These are phyloP conservation scores for Globisporangium nagaii DNA, from an alignment of 352 stramenopile genomes.

Conservation along the genomic window DNA sequence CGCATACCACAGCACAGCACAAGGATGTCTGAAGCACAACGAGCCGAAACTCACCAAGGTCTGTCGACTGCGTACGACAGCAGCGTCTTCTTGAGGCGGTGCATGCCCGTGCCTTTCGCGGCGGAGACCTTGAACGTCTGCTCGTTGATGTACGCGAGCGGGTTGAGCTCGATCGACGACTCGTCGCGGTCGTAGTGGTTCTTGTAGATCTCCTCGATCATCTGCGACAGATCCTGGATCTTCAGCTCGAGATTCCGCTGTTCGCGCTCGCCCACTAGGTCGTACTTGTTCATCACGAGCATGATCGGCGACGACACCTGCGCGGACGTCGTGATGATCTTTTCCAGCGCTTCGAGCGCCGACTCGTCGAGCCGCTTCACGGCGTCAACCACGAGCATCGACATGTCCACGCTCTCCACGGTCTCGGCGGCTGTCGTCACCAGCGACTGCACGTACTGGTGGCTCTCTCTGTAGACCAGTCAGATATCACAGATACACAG, in stretches of 20 bases:
- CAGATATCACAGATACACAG: background rate
- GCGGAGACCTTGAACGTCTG: constrained; percentile 80
- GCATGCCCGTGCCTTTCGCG: constrained; percentile 61
- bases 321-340: constrained; percentile 74
- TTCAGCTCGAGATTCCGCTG: constrained; percentile 53
- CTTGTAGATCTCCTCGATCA: constrained; percentile 77
- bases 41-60: constrained; percentile 39
- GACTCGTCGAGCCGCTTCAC: constrained; percentile 79
- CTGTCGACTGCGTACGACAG: constrained; percentile 63
- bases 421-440: constrained; percentile 76
- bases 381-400: constrained; percentile 79
- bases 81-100: constrained; percentile 56
- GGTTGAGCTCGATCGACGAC: constrained; percentile 48
- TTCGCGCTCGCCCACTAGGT: constrained; percentile 53
- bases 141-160: constrained; percentile 65
- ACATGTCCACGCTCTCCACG: constrained; percentile 77
- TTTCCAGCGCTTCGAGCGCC: constrained; percentile 70
- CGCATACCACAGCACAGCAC: background rate
- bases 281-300: constrained; percentile 86
- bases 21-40: background rate
- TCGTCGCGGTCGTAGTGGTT: constrained; percentile 55
- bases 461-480: constrained; percentile 34
- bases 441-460: constrained; percentile 77
- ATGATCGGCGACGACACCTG: constrained; percentile 72
- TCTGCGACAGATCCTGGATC: constrained; percentile 72